phyloP scores from a whole-genome alignment of 345 rosid genomes.

The Populus davidiana region DNA sequence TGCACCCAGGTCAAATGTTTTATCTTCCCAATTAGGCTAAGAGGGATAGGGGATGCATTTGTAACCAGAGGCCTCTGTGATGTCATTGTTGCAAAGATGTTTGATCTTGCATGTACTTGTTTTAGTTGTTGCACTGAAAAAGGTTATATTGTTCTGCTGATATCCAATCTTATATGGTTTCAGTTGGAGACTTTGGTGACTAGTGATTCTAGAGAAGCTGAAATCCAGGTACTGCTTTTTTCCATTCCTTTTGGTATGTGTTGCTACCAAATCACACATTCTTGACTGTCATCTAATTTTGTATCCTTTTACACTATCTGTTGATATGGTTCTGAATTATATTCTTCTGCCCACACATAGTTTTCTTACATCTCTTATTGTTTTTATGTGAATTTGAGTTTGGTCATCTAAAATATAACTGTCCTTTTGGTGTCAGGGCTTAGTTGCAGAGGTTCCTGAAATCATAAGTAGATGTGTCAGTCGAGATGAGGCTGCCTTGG shows the following conservation, averaged over 20 bases:
- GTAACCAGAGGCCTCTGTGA: background rate
- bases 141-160: conserved; percentile 21
- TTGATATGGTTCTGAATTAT: background rate
- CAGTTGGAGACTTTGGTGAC: conserved; percentile 82
- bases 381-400: background rate
- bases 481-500: conserved; percentile 94
- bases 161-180: conserved; percentile 22
- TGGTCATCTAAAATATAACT: background rate
- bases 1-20: background rate
- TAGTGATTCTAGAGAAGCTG: conserved; percentile 69
- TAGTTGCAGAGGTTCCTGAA: conserved; percentile 89
- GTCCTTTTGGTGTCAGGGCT: conserved; percentile 45
- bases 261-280: background rate
- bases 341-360: no score
- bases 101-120: background rate
- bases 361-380: background rate
- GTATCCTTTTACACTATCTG: background rate
- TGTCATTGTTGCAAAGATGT: background rate
- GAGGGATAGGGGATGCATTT: background rate
- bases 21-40: background rate
- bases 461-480: conserved; percentile 88
- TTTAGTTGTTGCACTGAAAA: background rate
- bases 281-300: background rate
- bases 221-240: conserved; percentile 64
- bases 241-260: background rate